phyloP scores from a whole-genome alignment of 176 grass and related monocot genomes.

The Metroxylon sagu region DNA sequence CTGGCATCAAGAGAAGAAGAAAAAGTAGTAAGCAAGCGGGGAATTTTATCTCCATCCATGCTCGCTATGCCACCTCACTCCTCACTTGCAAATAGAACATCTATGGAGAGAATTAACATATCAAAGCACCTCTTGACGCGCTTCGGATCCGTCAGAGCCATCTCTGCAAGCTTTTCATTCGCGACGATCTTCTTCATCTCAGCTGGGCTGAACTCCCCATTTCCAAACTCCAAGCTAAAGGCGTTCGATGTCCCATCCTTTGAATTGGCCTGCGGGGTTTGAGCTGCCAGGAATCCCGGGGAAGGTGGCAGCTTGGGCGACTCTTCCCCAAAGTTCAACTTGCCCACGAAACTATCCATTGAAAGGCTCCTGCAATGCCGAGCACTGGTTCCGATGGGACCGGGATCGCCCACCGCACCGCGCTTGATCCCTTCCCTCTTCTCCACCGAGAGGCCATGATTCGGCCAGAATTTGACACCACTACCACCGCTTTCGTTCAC shows the following conservation, averaged over 20 bases:
- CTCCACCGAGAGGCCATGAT: constrained; percentile 7
- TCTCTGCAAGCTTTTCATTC: constrained; percentile 92
- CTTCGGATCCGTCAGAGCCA: constrained; percentile 91
- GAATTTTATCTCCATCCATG: too few species aligned
- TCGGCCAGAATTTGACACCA: constrained; percentile 35
- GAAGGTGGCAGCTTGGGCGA: constrained; percentile 6
- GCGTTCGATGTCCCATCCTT: constrained; percentile 20
- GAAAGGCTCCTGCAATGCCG: constrained; percentile 71
- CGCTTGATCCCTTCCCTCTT: constrained; percentile 44
- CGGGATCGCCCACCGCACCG: constrained; percentile 27
- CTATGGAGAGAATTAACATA: not conserved
- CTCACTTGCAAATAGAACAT: too few species aligned
- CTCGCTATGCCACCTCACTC: too few species aligned
- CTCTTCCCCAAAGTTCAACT: constrained; percentile 46
- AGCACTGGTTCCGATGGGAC: not conserved
- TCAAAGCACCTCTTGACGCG: constrained; percentile 67
- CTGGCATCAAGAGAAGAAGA: constrained; percentile 22
- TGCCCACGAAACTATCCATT: constrained; percentile 82
- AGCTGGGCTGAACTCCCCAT: constrained; percentile 62
- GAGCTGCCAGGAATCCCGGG: not conserved
- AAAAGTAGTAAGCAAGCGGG: too few species aligned
- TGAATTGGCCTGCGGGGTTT: constrained; percentile 11
- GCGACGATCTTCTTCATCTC: constrained; percentile 99
- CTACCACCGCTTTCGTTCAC: constrained; percentile 23
- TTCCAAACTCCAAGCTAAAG: constrained; percentile 90